Evolutionary conservation across 768 basidiomycete species (phyloP).

Genomic region (Tricholoma terreum): DNA sequence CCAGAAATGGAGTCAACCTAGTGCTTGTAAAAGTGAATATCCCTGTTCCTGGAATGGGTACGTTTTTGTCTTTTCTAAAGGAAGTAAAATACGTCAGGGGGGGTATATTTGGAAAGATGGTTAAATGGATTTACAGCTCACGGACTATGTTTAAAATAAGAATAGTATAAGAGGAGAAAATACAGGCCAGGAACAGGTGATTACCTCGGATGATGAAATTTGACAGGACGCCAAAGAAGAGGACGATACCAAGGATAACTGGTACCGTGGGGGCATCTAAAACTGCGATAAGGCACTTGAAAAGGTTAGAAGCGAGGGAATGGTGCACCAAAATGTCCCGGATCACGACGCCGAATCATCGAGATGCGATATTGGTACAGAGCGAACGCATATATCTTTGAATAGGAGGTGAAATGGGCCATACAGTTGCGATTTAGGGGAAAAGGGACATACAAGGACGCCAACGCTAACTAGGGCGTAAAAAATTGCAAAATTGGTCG

Average conservation of each 20-base stretch:
- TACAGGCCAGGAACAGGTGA: conserved; percentile 19
- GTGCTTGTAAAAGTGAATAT: conserved; percentile 12
- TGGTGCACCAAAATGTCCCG: conserved; percentile 80
- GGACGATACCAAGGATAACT: conserved; percentile 69
- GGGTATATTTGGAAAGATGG: neutral
- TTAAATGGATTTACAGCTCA: conserved; percentile 44
- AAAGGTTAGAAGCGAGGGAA: neutral
- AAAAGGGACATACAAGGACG: conserved; percentile 49
- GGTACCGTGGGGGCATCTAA: conserved; percentile 83
- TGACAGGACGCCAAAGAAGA: conserved; percentile 84
- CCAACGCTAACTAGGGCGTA: conserved; percentile 80
- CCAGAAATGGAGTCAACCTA: neutral
- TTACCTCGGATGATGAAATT: conserved; percentile 87
- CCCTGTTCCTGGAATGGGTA: conserved; percentile 29
- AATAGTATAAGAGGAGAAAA: conserved; percentile 5
- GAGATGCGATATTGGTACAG: conserved; percentile 87
- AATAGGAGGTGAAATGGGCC: neutral
- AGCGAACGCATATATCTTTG: conserved; percentile 77
- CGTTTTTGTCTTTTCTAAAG: conserved; percentile 20
- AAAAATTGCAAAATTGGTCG: conserved; percentile 73
- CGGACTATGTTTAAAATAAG: conserved; percentile 38
- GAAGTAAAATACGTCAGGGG: neutral
- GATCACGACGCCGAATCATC: conserved; percentile 86
- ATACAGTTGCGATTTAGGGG: neutral
- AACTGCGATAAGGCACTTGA: neutral